These are phyloP conservation scores for Pythium biforme DNA, from an alignment of 352 stramenopile genomes.

Conservation along the genomic window DNA sequence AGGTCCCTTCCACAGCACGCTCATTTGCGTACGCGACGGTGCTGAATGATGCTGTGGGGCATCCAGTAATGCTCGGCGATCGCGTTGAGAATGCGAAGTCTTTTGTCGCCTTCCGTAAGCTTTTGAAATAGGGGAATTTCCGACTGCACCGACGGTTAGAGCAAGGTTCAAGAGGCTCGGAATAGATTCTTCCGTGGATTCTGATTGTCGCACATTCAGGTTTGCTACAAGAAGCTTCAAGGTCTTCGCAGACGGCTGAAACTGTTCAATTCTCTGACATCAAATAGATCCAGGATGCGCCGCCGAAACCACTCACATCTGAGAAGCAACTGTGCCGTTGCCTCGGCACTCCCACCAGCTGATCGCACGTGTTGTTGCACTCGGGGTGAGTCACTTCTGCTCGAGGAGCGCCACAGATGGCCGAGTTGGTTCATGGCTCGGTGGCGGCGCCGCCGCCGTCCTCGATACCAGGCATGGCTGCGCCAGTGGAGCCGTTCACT, in stretches of 20 bases:
- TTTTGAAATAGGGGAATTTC: slow-evolving; percentile 32
- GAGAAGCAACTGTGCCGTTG: not conserved
- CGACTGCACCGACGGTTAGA: not conserved
- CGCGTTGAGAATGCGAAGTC: slow-evolving; percentile 55
- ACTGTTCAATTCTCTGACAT: not conserved
- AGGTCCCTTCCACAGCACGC: slow-evolving; percentile 45
- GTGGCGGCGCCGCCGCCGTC: not conserved
- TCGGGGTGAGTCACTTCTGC: not conserved
- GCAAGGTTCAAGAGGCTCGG: not conserved
- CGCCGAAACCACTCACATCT: not conserved
- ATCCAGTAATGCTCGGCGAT: slow-evolving; percentile 34
- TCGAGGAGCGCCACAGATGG: not conserved
- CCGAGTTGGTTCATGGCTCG: not conserved
- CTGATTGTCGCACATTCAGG: not conserved
- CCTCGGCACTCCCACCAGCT: not conserved
- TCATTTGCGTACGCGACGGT: slow-evolving; percentile 55
- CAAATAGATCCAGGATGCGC: not conserved
- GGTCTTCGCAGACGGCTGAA: no score
- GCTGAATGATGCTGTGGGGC: slow-evolving; percentile 32
- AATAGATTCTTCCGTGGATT: slow-evolving; percentile 6
- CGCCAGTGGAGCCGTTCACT: slow-evolving; percentile 2
- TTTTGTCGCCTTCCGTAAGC: slow-evolving; percentile 69
- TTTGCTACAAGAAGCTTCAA: not conserved
- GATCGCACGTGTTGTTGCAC: no score
- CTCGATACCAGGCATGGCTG: not conserved